These are phyloP conservation scores for Phaeophleospora eucalypticola DNA, from an alignment of 2,329 filamentous ascomycete genomes.

Conservation along the genomic window DNA sequence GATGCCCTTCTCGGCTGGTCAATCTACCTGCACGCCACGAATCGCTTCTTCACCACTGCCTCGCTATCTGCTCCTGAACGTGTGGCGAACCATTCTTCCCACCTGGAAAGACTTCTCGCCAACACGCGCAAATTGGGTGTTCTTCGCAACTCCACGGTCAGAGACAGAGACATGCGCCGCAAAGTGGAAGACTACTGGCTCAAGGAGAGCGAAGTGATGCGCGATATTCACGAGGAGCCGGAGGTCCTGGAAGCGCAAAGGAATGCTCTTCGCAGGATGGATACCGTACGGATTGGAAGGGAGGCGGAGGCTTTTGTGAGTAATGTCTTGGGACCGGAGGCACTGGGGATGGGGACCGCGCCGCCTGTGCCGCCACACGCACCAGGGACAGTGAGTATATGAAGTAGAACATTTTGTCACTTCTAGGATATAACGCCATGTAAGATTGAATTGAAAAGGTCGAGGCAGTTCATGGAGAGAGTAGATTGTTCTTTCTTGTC, in stretches of 20 bases:
- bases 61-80: constrained; percentile 60
- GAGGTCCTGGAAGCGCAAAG: constrained; percentile 70
- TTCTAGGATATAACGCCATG: no score
- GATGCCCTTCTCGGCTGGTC: constrained; percentile 61
- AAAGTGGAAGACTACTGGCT: constrained; percentile 72
- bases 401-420: no score
- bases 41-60: constrained; percentile 75
- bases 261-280: constrained; percentile 61
- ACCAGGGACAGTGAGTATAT: not conserved
- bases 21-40: constrained; percentile 74
- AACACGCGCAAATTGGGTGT: constrained; percentile 71
- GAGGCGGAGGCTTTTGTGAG: constrained; percentile 61
- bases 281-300: constrained; percentile 57
- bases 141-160: constrained; percentile 71
- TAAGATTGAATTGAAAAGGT: no score
- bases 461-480: constrained; percentile 4
- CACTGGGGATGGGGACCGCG: not conserved
- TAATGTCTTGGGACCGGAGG: constrained; percentile 10
- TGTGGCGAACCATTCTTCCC: constrained; percentile 56
- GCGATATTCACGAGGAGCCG: constrained; percentile 72
- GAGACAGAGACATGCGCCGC: constrained; percentile 67
- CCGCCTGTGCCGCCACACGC: not conserved
- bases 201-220: constrained; percentile 68
- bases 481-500: constrained; percentile 11
- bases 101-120: constrained; percentile 57